Evolutionary conservation across 2,329 filamentous ascomycete genomes (phyloP).

Genomic region (Aureobasidium sp.): DNA sequence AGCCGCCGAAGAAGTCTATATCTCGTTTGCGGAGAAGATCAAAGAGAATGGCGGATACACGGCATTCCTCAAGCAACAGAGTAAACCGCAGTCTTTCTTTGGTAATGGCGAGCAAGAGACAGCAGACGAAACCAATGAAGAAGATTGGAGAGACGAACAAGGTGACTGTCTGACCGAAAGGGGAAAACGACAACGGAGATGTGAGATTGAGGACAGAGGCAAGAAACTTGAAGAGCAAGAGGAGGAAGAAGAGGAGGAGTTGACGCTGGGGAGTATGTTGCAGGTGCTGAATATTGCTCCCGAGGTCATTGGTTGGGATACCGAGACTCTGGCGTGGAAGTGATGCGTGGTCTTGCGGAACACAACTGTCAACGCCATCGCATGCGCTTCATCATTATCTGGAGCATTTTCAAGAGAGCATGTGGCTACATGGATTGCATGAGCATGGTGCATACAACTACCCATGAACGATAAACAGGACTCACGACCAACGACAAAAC

Average conservation of each 20-base stretch:
- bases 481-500: background rate
- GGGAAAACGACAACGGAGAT: constrained; percentile 44
- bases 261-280: constrained; percentile 66
- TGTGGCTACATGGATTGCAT: background rate
- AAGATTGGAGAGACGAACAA: constrained; percentile 28
- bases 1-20: constrained; percentile 63
- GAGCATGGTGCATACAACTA: background rate
- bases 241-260: constrained; percentile 44
- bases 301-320: constrained; percentile 57
- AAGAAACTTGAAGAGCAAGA: constrained; percentile 33
- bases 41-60: constrained; percentile 54
- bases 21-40: constrained; percentile 52
- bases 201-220: constrained; percentile 31
- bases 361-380: background rate
- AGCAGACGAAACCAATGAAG: constrained; percentile 22
- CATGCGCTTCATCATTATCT: background rate
- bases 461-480: background rate
- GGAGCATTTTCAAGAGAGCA: background rate
- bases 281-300: constrained; percentile 57
- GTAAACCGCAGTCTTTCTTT: constrained; percentile 26
- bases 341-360: background rate
- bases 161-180: constrained; percentile 37
- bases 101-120: constrained; percentile 11
- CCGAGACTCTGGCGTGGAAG: constrained; percentile 49
- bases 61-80: constrained; percentile 43